Conservation (phyloP, 257 asterid species). For the Solanum habrochaites region DNA sequence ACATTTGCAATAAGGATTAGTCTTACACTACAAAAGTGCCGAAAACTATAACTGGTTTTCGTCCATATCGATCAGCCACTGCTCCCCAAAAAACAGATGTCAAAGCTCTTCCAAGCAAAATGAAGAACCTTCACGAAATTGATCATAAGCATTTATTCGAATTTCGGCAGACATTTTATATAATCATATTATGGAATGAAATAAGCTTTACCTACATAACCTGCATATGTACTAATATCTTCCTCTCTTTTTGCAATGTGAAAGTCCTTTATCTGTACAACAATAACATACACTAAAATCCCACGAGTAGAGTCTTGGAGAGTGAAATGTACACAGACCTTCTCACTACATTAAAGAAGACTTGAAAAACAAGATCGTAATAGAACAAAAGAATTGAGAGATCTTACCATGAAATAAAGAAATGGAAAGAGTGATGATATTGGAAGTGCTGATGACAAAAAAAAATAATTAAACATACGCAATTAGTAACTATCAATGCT, state of each 20-base stretch:
- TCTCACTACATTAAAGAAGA: background rate
- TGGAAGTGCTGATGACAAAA: constrained; percentile 40
- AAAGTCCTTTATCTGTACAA: constrained; percentile 36
- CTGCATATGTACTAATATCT: constrained; percentile 61
- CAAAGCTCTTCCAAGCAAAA: constrained; percentile 56
- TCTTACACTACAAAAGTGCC: constrained; percentile 43
- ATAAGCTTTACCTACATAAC: constrained; percentile 40
- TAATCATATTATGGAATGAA: background rate
- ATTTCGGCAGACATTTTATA: background rate
- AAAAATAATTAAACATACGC: too few relatives aligned
- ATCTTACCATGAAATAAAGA: constrained; percentile 64
- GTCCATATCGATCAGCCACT: constrained; percentile 54
- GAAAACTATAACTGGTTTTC: constrained; percentile 53
- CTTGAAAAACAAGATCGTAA: background rate
- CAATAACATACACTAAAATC: background rate
- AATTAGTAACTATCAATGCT: too few relatives aligned
- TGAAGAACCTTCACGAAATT: constrained; percentile 31
- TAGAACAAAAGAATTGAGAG: background rate
- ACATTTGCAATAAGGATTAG: constrained; percentile 24
- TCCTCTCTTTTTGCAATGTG: constrained; percentile 48
- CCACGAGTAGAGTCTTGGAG: too few relatives aligned
- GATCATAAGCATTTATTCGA: background rate
- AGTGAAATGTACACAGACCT: background rate
- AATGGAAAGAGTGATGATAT: constrained; percentile 66
- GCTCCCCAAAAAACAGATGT: constrained; percentile 59